Percentiles rank a stretch among this genome's conserved stretches.
Conservation (phyloP, 2,329 filamentous ascomycete genomes). For the Clonostachys chloroleuca region DNA sequence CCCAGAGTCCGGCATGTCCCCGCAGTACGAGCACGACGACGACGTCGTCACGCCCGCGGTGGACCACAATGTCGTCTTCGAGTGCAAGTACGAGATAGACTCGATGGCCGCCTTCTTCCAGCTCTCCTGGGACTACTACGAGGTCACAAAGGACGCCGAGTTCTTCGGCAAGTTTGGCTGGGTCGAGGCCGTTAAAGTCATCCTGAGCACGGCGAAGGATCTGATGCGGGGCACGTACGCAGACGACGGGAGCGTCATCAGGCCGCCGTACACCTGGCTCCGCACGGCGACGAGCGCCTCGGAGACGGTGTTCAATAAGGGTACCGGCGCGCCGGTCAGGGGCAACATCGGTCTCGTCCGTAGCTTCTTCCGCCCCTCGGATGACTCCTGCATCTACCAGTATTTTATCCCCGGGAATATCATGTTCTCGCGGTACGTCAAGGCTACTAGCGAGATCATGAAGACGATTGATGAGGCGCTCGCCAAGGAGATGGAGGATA, state of each 20-base stretch:
- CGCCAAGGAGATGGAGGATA: slow-evolving; percentile 49
- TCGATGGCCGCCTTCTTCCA: slow-evolving; percentile 84
- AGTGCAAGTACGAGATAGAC: slow-evolving; percentile 96
- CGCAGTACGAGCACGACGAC: slow-evolving; percentile 23
- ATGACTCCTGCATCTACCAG: slow-evolving; percentile 81
- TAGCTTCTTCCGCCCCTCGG: slow-evolving; percentile 84
- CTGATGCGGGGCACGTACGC: slow-evolving; percentile 75
- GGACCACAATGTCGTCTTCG: slow-evolving; percentile 70
- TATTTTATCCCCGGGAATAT: slow-evolving; percentile 89
- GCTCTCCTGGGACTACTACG: slow-evolving; percentile 75
- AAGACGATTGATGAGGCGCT: slow-evolving; percentile 41
- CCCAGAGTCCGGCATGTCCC: slow-evolving; percentile 43
- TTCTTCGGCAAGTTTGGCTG: slow-evolving; percentile 73
- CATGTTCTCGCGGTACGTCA: slow-evolving; percentile 68
- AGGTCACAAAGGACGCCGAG: slow-evolving; percentile 63
- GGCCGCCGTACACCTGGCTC: slow-evolving; percentile 69
- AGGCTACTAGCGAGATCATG: slow-evolving; percentile 40
- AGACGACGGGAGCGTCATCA: slow-evolving; percentile 47
- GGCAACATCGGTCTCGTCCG: slow-evolving; percentile 77
- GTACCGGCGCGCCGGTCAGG: slow-evolving; percentile 75
- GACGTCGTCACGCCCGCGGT: slow-evolving; percentile 61
- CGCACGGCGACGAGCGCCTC: slow-evolving; percentile 69
- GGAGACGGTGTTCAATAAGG: slow-evolving; percentile 74
- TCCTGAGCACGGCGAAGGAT: slow-evolving; percentile 64
- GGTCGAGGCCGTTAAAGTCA: slow-evolving; percentile 65